phyloP scores from a whole-genome alignment of 1,284 basidiomycete genomes.

The Uromyces viciae-fabae region DNA sequence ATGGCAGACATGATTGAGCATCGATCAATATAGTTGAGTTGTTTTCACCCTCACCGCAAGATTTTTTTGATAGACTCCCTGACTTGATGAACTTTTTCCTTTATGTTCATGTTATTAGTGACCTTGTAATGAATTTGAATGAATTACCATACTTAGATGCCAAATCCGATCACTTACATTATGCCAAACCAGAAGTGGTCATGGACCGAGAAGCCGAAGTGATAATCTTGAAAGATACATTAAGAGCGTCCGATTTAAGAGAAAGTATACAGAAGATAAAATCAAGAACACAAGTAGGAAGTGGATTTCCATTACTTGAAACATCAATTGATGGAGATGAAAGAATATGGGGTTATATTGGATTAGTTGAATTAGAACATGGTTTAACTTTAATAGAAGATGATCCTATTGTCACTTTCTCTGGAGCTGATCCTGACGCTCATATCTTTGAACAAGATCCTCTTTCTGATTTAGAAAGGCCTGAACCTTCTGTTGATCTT shows the following conservation, averaged over 20 bases:
- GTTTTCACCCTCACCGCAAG: conserved; percentile 62
- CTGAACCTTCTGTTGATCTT: conserved; percentile 6
- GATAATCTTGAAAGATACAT: conserved; percentile 61
- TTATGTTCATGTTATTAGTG: not conserved
- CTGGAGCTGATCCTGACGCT: conserved; percentile 8
- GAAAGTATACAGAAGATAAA: conserved; percentile 10
- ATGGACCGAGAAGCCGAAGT: conserved; percentile 51
- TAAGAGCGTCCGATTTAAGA: conserved; percentile 18
- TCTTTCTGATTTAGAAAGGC: not conserved
- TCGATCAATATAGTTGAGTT: conserved; percentile 49
- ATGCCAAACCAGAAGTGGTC: conserved; percentile 36
- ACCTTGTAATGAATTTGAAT: conserved; percentile 50
- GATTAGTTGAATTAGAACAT: conserved; percentile 30
- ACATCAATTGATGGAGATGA: not conserved
- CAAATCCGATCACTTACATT: conserved; percentile 18
- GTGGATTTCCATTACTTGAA: conserved; percentile 20
- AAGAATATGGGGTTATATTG: conserved; percentile 20
- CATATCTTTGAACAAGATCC: not conserved
- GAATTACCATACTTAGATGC: conserved; percentile 55
- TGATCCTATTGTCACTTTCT: conserved; percentile 13
- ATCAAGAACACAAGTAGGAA: not conserved
- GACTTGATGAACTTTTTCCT: not conserved
- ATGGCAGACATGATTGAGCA: conserved; percentile 55
- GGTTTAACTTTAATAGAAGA: not conserved
- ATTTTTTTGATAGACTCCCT: conserved; percentile 84